Evolutionary conservation across 1,139 yeast species (phyloP), one percentile per base, ranked within the genome.

Genomic region (Blastobotrys apis): DNA sequence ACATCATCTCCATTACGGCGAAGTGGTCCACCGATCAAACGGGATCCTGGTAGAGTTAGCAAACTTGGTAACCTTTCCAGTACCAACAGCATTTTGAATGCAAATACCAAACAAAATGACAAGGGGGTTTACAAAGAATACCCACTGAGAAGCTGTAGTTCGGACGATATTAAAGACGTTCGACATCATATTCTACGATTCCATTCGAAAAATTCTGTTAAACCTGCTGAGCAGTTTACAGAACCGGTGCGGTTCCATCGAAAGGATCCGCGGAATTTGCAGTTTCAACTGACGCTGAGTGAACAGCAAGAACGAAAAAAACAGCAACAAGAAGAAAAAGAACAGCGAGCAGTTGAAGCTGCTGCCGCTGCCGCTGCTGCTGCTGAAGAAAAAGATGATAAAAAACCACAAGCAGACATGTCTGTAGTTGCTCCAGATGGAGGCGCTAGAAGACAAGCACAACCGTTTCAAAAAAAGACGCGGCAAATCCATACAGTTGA

Each of bases 181-280:
- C 74, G 95, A 49, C 84, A 81, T 51, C 97, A 92, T 62, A 75
- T 92, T 27, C 67, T 90, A 67, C 82, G 83, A 63, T 87, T 92
- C 59, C 94, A 84, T 57, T 74, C 85, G 31, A 79, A 80, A 51
- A 75, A 78, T 54, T 74, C 75, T 38, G 82, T 92, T 27, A 85
- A 85, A 52, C 92, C 94, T 4, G 68, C 71, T 25, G 70, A 72
- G 30, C 81, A 81, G 52, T 90, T 90, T 63, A 80, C 79, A 42
- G 75, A 77, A 48, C 98, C 98, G 0, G 83, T 90, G 15, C 71
- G 96, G 54, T 70, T 90, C 58, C 96, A 88, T 63, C 75, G 97
- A 55, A 88, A 90, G 61, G 97, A 90, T 63, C 96, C 97, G 1
- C 76, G 88, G 55, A 86, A 86, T 60, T 71, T 90, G 62, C 96